Conservation (phyloP, 2,329 filamentous ascomycete genomes). For the Neofusicoccum sp. region DNA sequence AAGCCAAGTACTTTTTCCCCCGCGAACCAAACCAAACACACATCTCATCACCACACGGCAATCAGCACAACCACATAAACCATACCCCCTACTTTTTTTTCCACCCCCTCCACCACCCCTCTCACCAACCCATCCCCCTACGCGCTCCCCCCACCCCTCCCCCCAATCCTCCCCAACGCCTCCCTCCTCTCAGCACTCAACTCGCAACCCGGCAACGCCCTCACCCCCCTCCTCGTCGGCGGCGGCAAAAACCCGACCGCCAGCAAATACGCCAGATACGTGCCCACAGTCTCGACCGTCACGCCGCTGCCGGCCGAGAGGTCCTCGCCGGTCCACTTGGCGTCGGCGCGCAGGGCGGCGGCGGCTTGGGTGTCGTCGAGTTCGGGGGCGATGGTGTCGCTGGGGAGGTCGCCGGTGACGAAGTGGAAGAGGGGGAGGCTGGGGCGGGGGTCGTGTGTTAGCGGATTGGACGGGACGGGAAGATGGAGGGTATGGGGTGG, state of each 20-base stretch:
- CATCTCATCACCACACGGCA: no score
- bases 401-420: constrained; percentile 67
- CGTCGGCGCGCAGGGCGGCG: constrained; percentile 62
- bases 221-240: constrained; percentile 37
- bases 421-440: constrained; percentile 67
- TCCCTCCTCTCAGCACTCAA: constrained; percentile 49
- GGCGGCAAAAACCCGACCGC: constrained; percentile 60
- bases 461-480: background rate
- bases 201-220: constrained; percentile 45
- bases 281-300: constrained; percentile 58
- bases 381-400: constrained; percentile 68
- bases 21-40: no score
- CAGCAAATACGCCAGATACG: constrained; percentile 63
- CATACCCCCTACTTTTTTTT: no score
- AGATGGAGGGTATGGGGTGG: background rate
- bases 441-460: background rate
- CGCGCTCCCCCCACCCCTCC: constrained; percentile 47
- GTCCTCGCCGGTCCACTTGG: constrained; percentile 58
- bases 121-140: background rate
- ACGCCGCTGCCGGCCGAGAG: constrained; percentile 58
- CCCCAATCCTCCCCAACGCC: constrained; percentile 53
- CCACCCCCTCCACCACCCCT: no score
- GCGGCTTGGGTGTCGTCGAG: constrained; percentile 71
- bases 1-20: no score
- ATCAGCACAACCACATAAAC: no score